Base-by-base conservation (phyloP, 768 basidiomycete species). In the Pisolithus tinctorius region DNA sequence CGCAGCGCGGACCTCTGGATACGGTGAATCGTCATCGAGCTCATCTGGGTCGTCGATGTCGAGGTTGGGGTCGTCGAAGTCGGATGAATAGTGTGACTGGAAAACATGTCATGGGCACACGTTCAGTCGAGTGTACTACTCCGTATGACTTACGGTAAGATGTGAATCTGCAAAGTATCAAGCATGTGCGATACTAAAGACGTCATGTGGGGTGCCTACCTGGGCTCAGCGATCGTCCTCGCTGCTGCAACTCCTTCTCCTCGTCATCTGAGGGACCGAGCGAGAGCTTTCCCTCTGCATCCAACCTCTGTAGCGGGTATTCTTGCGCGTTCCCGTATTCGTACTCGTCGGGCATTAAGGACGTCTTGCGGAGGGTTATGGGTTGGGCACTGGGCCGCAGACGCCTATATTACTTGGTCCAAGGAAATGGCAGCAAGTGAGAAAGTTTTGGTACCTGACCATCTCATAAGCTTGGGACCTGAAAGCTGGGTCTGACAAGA, bases 1-100 rank as follows among this genome's bases (percentile, higher is more conserved):
- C 43, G 81, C 80, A 41, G 83, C 80, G 27, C 82, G 77, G 25
- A 85, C 84, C 58, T 86, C 84, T n/a, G 82, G 80, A 60, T 86
- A 86, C 5, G 84, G 82, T 1, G 82, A 83, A 60, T 85, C 83
- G 55, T 84, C 80, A 67, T 82, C 79, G 30, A 59, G 56, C 7
- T 58, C 56, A 23, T 17, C 4, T 3, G 30, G 27, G 7, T n/a
- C 47, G 29, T 30, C 40, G n/a, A 53, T 43, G 47, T 65, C 60
- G 31, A 64, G 51, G 40, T 67, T 67, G 1, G 65, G 65, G 26
- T 67, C 65, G 44, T 62, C 54, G 3, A 63, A 56, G 8, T 41
- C 44, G 1, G 62, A 48, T 0, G 49, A 23, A 26, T 48, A 46
- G 30, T 45, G 47, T 17, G 20, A 26, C 56, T 60, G 30, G 30